phyloP scores from a whole-genome alignment of 2,329 filamentous ascomycete species.

The Coleophoma crateriformis region DNA sequence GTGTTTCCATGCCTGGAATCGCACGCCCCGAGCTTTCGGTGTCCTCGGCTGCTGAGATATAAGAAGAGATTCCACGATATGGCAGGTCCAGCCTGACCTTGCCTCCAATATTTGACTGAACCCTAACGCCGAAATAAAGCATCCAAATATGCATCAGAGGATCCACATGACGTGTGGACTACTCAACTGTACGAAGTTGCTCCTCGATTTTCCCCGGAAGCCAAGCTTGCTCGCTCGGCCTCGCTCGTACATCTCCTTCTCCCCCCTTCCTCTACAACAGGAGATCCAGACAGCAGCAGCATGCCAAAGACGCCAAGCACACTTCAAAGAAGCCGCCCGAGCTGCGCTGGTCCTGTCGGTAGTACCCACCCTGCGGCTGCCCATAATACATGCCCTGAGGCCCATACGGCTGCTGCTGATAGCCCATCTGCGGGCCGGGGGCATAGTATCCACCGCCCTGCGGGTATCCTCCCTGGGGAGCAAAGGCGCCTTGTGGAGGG shows the following conservation, averaged over 20 bases:
- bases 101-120: too few relatives aligned
- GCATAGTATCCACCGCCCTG: constrained; percentile 14
- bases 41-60: too few relatives aligned
- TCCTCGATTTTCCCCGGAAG: too few relatives aligned
- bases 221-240: too few relatives aligned
- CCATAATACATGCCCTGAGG: constrained; percentile 14
- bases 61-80: too few relatives aligned
- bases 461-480: constrained; percentile 4
- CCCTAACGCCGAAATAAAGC: too few relatives aligned
- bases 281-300: constrained; percentile 46
- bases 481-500: constrained; percentile 1
- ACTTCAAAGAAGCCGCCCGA: constrained; percentile 35
- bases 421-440: constrained; percentile 18
- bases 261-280: constrained; percentile 32
- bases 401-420: constrained; percentile 6
- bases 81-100: too few relatives aligned
- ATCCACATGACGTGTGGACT: too few relatives aligned
- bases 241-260: background rate
- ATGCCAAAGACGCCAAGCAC: constrained; percentile 37
- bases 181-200: too few relatives aligned
- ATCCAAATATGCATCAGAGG: too few relatives aligned
- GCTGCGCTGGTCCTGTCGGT: constrained; percentile 26
- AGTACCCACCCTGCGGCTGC: constrained; percentile 31
- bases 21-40: too few relatives aligned
- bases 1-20: too few relatives aligned